Evolutionary conservation across 371 early-diverging fungal species (phyloP).

Genomic region (Mortierella polycephala): DNA sequence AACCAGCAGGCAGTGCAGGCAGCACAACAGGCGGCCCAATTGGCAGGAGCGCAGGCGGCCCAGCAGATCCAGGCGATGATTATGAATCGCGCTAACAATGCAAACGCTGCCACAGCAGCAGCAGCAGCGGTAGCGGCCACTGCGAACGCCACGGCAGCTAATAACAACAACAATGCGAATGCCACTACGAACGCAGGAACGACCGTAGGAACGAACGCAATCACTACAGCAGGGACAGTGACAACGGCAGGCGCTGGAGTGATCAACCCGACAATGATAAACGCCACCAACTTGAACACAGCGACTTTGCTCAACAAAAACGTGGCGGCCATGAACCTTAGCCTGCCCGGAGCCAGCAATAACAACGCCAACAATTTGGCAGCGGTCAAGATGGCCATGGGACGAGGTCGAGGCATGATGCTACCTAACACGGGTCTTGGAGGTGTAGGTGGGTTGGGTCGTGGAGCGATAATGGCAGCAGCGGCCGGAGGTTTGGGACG

Average conservation of each 20-base stretch:
- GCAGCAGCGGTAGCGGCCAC: slow-evolving; percentile 6
- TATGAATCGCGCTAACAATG: slow-evolving; percentile 15
- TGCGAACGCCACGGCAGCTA: slow-evolving; percentile 1
- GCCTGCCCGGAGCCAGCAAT: slow-evolving; percentile 17
- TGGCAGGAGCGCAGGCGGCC: slow-evolving; percentile 20
- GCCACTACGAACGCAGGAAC: not conserved
- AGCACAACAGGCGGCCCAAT: slow-evolving; percentile 19
- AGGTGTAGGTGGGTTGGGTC: slow-evolving; percentile 27
- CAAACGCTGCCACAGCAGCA: slow-evolving; percentile 4
- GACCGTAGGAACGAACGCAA: too few relatives aligned
- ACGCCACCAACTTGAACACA: slow-evolving; percentile 5
- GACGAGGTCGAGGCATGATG: slow-evolving; percentile 39
- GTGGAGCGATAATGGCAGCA: slow-evolving; percentile 22
- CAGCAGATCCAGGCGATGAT: slow-evolving; percentile 21
- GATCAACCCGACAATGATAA: slow-evolving; percentile 3
- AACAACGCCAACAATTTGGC: slow-evolving; percentile 17
- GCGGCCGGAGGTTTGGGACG: slow-evolving; percentile 24
- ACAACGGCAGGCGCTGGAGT: too few relatives aligned
- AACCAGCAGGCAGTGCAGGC: slow-evolving; percentile 26
- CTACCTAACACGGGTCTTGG: slow-evolving; percentile 21
- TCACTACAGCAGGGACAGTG: too few relatives aligned
- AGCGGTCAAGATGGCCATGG: slow-evolving; percentile 24
- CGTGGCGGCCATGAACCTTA: slow-evolving; percentile 28
- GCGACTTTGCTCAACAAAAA: slow-evolving; percentile 20
- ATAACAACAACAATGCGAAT: not conserved